Base-by-base conservation (phyloP, 2,329 filamentous ascomycete genomes). In the Diaporthe aspalathi region DNA sequence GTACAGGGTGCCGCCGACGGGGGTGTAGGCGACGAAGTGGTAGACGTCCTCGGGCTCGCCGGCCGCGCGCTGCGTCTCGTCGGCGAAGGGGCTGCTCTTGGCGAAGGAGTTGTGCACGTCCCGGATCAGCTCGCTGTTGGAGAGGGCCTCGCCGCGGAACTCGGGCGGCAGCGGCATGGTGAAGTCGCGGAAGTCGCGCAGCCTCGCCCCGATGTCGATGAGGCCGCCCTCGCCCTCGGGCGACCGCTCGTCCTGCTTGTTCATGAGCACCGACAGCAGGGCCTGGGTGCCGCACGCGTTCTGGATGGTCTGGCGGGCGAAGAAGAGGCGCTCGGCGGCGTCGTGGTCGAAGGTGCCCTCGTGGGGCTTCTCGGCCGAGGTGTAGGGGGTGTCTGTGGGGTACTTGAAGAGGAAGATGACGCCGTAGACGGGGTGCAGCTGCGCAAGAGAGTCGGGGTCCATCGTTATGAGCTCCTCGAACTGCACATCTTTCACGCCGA, bases 341-440 rank as follows among this genome's bases (percentile, higher is more conserved):
- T 86, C 87, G 76, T 90, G 85, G 83, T 98, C 94, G 81, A 94
- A 97, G 43, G 84, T 86, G 73, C 96, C 96, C 80, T 98, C 95
- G 74, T 90, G 88, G 0, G 95, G 94, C 54, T 88, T 88, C 70
- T 89, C 86, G 52, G 87, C 83, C 73, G 81, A 82, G 47, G 84
- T 89, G 84, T 86, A 92, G 76, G 85, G 88, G 73, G 82, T 88
- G 79, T 93, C 91, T 73, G 90, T 94, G 65, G 90, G 93, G 83
- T 93, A 99, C 84, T 98, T 98, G 91, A 99, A 99, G 81, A 99
- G 93, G 83, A 99, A 99, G 79, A 99, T 98, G 76, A 99, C 94
- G 78, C 96, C 96, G 84, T 97, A 97, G 67, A 97, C 87, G 22
- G 93, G 93, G 76, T 92, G 91, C 43, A 94, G 88, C 74, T 91